Conservation (phyloP, 2,329 filamentous ascomycete species). For the Colletotrichum euphorbiae region DNA sequence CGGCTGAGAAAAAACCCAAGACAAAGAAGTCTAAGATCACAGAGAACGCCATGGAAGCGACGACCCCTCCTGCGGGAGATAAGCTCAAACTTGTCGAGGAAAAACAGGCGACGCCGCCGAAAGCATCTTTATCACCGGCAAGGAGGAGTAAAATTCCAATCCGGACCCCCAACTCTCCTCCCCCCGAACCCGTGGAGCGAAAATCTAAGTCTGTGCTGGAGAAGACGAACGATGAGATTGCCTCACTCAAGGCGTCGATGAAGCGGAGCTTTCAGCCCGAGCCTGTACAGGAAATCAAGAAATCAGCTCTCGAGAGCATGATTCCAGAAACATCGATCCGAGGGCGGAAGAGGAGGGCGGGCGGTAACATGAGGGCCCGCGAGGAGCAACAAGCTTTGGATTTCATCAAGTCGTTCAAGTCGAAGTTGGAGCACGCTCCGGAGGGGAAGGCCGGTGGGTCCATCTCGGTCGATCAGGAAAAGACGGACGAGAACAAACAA, state of each 20-base stretch:
- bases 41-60: conserved; percentile 41
- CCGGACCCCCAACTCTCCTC: conserved; percentile 43
- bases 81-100: conserved; percentile 29
- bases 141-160: conserved; percentile 19
- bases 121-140: conserved; percentile 31
- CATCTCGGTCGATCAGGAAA: conserved; percentile 42
- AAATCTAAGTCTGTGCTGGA: conserved; percentile 68
- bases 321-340: conserved; percentile 78
- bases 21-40: conserved; percentile 48
- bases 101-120: conserved; percentile 43
- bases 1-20: conserved; percentile 46
- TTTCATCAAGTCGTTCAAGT: conserved; percentile 82
- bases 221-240: conserved; percentile 82
- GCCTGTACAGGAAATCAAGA: conserved; percentile 68
- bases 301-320: conserved; percentile 77
- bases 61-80: background rate
- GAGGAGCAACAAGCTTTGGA: conserved; percentile 75
- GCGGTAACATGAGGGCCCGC: conserved; percentile 62
- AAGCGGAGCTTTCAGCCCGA: conserved; percentile 69
- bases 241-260: conserved; percentile 84
- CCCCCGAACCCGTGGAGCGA: conserved; percentile 50
- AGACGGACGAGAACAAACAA: conserved; percentile 41
- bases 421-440: conserved; percentile 72
- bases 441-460: conserved; percentile 51
- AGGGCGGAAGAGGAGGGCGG: conserved; percentile 76